phyloP scores from a whole-genome alignment of 352 stramenopile species.

The Pythium rhizo-oryzae region DNA sequence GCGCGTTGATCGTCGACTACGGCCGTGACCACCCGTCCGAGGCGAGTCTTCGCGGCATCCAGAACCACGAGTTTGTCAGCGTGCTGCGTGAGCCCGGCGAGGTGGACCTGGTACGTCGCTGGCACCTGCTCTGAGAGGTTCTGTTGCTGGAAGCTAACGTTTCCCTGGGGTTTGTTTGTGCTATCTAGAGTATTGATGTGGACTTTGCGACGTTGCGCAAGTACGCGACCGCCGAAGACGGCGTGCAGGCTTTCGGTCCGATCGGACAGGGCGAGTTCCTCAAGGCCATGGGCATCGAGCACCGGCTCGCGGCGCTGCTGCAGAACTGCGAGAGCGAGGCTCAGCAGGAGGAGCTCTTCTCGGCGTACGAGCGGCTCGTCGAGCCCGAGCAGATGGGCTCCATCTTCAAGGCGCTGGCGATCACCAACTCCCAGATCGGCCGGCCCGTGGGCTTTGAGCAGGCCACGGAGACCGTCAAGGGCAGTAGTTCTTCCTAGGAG shows the following conservation, averaged over 20 bases:
- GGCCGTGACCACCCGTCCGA: conserved; percentile 89
- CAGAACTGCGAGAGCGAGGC: conserved; percentile 83
- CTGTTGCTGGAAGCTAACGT: not conserved
- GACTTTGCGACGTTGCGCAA: conserved; percentile 86
- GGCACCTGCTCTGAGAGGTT: not conserved
- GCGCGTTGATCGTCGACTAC: conserved; percentile 95
- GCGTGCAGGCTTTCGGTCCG: conserved; percentile 83
- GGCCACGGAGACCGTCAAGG: conserved; percentile 22
- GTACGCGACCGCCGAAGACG: conserved; percentile 48
- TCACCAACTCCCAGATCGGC: conserved; percentile 65
- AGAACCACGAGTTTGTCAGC: conserved; percentile 94
- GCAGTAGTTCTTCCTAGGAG: not conserved
- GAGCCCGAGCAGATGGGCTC: conserved; percentile 93
- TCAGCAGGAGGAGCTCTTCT: conserved; percentile 89
- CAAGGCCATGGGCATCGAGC: conserved; percentile 94
- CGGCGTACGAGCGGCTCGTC: conserved; percentile 93
- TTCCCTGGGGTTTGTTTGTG: not conserved
- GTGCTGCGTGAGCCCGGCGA: conserved; percentile 91
- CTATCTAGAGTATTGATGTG: conserved; percentile 73
- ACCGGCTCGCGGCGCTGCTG: conserved; percentile 90
- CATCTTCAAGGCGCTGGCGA: conserved; percentile 94
- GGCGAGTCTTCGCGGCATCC: conserved; percentile 94
- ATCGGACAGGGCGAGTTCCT: conserved; percentile 93
- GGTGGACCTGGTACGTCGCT: conserved; percentile 82
- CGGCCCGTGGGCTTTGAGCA: conserved; percentile 69